A percentile compares a stretch with the other conserved stretches of the same genome.
These are phyloP conservation scores for Esteya vermicola DNA, from an alignment of 2,329 filamentous ascomycete species.

Conservation along the genomic window DNA sequence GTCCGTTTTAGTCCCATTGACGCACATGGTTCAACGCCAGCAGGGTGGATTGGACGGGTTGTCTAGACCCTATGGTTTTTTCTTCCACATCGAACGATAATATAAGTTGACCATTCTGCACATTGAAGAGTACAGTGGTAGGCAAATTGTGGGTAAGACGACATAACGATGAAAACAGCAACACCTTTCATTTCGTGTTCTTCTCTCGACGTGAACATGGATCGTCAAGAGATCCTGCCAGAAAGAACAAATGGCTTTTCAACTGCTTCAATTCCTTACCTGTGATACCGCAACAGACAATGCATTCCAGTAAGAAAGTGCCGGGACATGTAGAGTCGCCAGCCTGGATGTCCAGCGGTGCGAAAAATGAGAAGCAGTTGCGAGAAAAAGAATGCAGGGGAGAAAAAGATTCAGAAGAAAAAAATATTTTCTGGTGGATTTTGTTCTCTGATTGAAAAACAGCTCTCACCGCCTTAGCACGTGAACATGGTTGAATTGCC, in stretches of 20 bases:
- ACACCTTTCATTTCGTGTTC: too few relatives aligned
- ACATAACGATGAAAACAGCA: background rate
- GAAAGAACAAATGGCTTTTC: too few relatives aligned
- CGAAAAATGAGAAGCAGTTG: too few relatives aligned
- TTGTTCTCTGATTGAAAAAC: background rate
- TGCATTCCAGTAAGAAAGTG: too few relatives aligned
- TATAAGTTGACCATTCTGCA: slow-evolving; percentile 44
- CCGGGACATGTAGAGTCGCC: too few relatives aligned
- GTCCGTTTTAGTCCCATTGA: slow-evolving; percentile 50
- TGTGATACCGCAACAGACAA: background rate
- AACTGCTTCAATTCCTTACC: background rate
- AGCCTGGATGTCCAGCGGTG: too few relatives aligned
- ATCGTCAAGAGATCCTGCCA: too few relatives aligned
- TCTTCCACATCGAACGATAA: slow-evolving; percentile 48
- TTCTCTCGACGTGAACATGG: too few relatives aligned
- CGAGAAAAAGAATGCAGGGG: background rate
- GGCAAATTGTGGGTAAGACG: slow-evolving; percentile 31
- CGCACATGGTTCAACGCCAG: slow-evolving; percentile 40
- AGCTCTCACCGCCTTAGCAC: too few relatives aligned
- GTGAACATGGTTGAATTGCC: too few relatives aligned
- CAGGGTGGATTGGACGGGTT: slow-evolving; percentile 55
- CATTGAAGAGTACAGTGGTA: slow-evolving; percentile 45
- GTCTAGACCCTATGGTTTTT: slow-evolving; percentile 49
- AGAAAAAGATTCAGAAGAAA: background rate
- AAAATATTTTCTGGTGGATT: background rate